phyloP scores from a whole-genome alignment of 2,329 filamentous ascomycete genomes.

The Nemania diffusa region DNA sequence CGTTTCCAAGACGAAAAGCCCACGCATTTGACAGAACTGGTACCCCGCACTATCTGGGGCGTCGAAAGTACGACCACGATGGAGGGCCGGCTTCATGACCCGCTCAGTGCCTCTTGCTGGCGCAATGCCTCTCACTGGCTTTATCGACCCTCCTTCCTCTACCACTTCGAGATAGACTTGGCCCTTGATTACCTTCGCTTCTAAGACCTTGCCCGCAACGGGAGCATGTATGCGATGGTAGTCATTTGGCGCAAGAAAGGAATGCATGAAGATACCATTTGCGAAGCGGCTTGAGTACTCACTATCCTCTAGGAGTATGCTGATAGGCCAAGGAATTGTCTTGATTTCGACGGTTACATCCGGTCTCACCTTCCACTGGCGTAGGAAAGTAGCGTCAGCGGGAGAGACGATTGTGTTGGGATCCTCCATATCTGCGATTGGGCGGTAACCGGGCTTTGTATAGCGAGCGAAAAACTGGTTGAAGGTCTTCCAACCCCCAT shows the following conservation, averaged over 20 bases:
- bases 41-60: slow-evolving; percentile 15
- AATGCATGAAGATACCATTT: slow-evolving; percentile 17
- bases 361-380: neutral
- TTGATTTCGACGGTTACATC: slow-evolving; percentile 3
- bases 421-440: neutral
- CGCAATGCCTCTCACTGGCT: neutral
- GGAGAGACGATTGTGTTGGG: neutral
- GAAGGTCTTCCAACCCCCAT: slow-evolving; percentile 24
- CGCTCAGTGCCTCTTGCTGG: neutral
- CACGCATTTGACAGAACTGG: slow-evolving; percentile 25
- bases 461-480: slow-evolving; percentile 29
- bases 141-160: neutral
- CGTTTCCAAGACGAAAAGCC: slow-evolving; percentile 16
- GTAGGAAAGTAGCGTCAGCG: slow-evolving; percentile 10
- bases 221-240: slow-evolving; percentile 26
- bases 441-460: slow-evolving; percentile 13
- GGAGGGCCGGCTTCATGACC: no score
- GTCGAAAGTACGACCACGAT: neutral
- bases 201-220: slow-evolving; percentile 10
- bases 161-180: slow-evolving; percentile 21
- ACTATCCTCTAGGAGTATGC: slow-evolving; percentile 1
- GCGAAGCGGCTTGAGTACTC: neutral
- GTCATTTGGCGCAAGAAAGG: slow-evolving; percentile 17
- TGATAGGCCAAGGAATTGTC: slow-evolving; percentile 2
- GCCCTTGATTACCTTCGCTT: slow-evolving; percentile 19